Evolutionary conservation across 441 rosid species (phyloP).

Genomic region (Erysimum cheiri): DNA sequence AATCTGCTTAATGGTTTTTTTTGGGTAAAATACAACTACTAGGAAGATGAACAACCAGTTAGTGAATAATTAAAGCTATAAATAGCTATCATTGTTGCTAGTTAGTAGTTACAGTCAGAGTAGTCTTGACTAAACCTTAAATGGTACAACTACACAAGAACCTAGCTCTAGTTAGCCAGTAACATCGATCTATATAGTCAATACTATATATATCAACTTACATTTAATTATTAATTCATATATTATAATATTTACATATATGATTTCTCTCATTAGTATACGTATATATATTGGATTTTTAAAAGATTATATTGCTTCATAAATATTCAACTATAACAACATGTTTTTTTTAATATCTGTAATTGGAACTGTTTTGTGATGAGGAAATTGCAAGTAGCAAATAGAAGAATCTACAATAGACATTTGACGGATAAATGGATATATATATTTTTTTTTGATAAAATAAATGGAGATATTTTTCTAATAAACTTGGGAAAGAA

Average conservation of each 20-base stretch:
- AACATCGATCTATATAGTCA: slow-evolving; percentile 5
- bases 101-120: slow-evolving; percentile 35
- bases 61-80: slow-evolving; percentile 7
- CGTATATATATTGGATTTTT: slow-evolving; percentile 6
- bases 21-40: slow-evolving; percentile 24
- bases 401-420: background rate
- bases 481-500: background rate
- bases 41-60: slow-evolving; percentile 39
- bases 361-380: background rate
- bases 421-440: background rate
- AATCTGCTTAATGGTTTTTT: slow-evolving; percentile 13
- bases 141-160: slow-evolving; percentile 41
- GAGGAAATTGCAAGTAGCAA: slow-evolving; percentile 1
- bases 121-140: slow-evolving; percentile 36
- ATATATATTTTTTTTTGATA: no score
- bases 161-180: slow-evolving; percentile 22
- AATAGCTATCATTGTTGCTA: slow-evolving; percentile 35
- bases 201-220: slow-evolving; percentile 15
- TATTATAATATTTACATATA: background rate
- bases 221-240: background rate
- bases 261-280: background rate
- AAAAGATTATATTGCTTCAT: background rate
- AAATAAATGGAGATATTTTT: no score
- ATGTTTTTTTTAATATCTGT: background rate
- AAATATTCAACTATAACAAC: background rate